Conservation (phyloP, 495 filamentous ascomycete species). For the Penicillium ochrochloron region DNA sequence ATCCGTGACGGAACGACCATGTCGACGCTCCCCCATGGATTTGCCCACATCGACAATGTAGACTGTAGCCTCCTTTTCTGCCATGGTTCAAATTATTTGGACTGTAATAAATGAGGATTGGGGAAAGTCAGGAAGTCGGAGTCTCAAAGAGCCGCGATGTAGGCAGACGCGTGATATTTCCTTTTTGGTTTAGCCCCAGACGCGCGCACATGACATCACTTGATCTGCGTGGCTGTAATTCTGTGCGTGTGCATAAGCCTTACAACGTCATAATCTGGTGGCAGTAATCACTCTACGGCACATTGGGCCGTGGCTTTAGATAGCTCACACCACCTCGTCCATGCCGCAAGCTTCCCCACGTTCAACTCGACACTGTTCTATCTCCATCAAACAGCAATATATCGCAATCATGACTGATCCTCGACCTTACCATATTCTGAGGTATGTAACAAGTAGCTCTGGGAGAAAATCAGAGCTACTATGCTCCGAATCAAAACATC, state of each 20-base stretch:
- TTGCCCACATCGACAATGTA: conserved; percentile 87
- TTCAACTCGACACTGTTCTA: background rate
- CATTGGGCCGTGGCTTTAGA: conserved; percentile 12
- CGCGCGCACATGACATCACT: conserved; percentile 55
- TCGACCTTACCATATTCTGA: conserved; percentile 77
- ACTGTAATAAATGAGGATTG: conserved; percentile 9
- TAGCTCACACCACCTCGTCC: conserved; percentile 14
- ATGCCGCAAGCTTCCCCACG: conserved; percentile 7
- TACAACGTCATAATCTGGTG: background rate
- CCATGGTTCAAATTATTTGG: conserved; percentile 60
- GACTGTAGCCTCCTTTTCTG: conserved; percentile 90
- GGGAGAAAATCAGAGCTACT: background rate
- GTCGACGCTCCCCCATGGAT: conserved; percentile 77
- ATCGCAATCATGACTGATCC: conserved; percentile 50
- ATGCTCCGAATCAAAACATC: background rate
- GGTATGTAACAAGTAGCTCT: conserved; percentile 50
- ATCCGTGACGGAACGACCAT: conserved; percentile 78
- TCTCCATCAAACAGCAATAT: conserved; percentile 3
- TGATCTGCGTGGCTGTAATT: conserved; percentile 17
- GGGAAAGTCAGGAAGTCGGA: conserved; percentile 11
- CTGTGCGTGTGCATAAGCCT: conserved; percentile 10
- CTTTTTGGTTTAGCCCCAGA: conserved; percentile 39
- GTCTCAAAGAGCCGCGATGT: conserved; percentile 20
- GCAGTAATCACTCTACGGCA: conserved; percentile 6
- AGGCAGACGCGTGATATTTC: conserved; percentile 57